Base-by-base conservation (phyloP, 257 asterid species). In the Capsicum rhomboideum region DNA sequence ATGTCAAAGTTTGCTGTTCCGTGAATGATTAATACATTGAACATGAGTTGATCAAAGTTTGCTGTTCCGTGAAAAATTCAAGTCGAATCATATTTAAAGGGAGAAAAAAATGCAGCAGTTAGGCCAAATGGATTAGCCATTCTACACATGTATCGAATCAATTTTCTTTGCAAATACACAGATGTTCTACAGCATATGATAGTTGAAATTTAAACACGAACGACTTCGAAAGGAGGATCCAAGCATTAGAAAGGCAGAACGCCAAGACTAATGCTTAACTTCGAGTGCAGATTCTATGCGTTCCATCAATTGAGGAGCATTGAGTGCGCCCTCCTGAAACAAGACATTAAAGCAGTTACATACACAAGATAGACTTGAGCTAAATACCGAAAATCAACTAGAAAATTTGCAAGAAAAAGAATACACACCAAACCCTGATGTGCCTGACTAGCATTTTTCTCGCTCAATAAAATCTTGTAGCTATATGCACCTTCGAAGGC, bases 301-400 rank as follows among this genome's bases (percentile, higher is more conserved):
- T 84, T 94, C 87, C 77, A 93, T 87, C 79, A 96, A 93, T 85
- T 88, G 91, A 67, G 91, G 94, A 26, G 94, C 97, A 79, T 86
- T 79, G 87, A 92, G 44, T 28, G 99, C 99, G 72, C 99, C 99
- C 91, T 94, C 99, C 99, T 95, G 92, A 77, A 86, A 87, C 37
- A 69, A 13, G 69, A 84, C 79, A 3, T 34, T 9, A 63, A 2
- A 66, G 17, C 83, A 58, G 82, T 64, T 83, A 28, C 21, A 50
- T 52, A 16, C 9, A 23, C 40, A 79, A 44, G 82, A 44, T 52
- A 23, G 55, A 66, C 18, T 40, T 52, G 14, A 42, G 72, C 20
- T 17, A 56, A 46, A 71, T 31, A 84, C 20, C 53, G n/a, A n/a
- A 84, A 68, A 64, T 71, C 64, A 72, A 50, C 20, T 49, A 78